These are phyloP conservation scores for Cyclotella baltica DNA, from an alignment of 108 stramenopile genomes.

Conservation along the genomic window DNA sequence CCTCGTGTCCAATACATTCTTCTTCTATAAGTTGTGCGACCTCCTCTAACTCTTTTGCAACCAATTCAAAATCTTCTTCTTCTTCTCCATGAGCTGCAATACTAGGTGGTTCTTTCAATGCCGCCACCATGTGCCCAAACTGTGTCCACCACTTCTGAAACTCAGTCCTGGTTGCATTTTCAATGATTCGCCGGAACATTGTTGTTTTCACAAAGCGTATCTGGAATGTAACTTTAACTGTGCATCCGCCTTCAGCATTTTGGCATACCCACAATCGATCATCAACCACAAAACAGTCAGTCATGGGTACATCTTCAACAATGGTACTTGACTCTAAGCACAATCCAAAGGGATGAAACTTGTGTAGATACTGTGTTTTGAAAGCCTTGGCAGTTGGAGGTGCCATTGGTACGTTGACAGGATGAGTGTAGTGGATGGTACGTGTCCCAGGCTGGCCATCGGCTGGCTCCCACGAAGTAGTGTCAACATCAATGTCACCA, in stretches of 20 bases:
- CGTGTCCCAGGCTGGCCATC: constrained; percentile 37
- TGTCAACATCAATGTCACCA: constrained; percentile 64
- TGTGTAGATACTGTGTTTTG: constrained; percentile 72
- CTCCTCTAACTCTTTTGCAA: constrained; percentile 35
- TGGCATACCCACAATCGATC: constrained; percentile 72
- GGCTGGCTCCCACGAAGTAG: constrained; percentile 58
- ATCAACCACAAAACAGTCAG: constrained; percentile 85
- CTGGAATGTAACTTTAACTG: constrained; percentile 63
- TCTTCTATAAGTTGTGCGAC: constrained; percentile 17
- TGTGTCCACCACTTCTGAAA: constrained; percentile 64
- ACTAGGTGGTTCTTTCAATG: neutral
- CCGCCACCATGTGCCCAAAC: constrained; percentile 41
- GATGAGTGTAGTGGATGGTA: constrained; percentile 76
- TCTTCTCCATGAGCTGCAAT: neutral
- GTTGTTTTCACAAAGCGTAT: constrained; percentile 72
- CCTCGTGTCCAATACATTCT: constrained; percentile 18
- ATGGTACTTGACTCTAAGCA: constrained; percentile 75
- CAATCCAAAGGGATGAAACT: constrained; percentile 65
- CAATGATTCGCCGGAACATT: constrained; percentile 76
- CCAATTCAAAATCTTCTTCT: constrained; percentile 22
- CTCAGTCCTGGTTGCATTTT: constrained; percentile 67
- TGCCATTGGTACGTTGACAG: constrained; percentile 86
- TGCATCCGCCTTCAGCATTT: constrained; percentile 37
- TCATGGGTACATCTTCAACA: constrained; percentile 86
- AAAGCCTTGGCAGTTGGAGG: constrained; percentile 77